phyloP scores from a whole-genome alignment of 495 filamentous ascomycete species.

The Niebla homalea region DNA sequence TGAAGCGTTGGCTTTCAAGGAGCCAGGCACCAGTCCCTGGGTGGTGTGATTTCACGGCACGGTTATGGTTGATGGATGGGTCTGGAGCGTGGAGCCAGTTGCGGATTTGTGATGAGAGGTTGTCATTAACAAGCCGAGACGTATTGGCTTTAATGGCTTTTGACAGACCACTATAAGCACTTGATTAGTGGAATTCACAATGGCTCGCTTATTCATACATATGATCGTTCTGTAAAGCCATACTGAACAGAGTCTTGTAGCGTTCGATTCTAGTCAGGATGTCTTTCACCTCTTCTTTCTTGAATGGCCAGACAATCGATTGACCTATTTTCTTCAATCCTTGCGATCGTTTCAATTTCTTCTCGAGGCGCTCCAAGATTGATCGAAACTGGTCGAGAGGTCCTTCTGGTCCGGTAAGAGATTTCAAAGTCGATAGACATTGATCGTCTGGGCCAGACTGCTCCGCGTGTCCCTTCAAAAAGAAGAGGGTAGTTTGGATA shows the following conservation, averaged over 20 bases:
- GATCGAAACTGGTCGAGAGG: constrained; percentile 1
- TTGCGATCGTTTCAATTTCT: background rate
- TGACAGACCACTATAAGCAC: too few relatives aligned
- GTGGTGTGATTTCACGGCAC: too few relatives aligned
- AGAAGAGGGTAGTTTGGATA: background rate
- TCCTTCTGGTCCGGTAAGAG: background rate
- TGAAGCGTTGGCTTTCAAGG: constrained; percentile 11
- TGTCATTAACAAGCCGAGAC: too few relatives aligned
- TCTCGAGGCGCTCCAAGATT: background rate
- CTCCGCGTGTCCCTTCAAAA: background rate
- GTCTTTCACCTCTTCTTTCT: constrained; percentile 3
- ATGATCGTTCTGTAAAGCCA: constrained; percentile 5
- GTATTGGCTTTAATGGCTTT: too few relatives aligned
- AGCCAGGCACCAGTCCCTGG: too few relatives aligned
- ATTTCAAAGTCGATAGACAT: background rate
- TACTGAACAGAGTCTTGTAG: constrained; percentile 4
- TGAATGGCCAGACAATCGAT: constrained; percentile 4
- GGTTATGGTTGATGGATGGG: too few relatives aligned
- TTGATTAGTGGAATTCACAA: too few relatives aligned
- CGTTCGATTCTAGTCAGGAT: constrained; percentile 4
- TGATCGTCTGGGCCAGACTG: background rate
- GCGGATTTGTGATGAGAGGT: too few relatives aligned
- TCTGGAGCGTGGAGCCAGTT: too few relatives aligned
- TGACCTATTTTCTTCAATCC: background rate
- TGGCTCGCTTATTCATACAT: too few relatives aligned